Evolutionary conservation across 202 grass and related monocot genomes (phyloP).

Genomic region (Brachypodium distachyon): DNA sequence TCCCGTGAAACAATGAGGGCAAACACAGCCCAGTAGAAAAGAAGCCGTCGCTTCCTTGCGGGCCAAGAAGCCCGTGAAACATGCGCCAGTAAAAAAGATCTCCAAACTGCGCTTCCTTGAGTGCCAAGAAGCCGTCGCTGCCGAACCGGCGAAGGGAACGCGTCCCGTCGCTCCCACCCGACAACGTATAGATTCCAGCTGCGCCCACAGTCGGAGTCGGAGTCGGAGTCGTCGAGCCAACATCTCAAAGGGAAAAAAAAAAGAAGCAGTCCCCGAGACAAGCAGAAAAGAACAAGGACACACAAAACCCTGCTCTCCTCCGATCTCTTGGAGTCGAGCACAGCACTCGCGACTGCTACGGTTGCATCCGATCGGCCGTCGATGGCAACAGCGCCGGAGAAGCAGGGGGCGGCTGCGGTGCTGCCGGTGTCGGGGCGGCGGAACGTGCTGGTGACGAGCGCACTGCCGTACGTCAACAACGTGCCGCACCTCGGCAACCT

Average conservation of each 20-base stretch:
- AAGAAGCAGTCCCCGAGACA: too few species aligned
- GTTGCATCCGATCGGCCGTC: not conserved
- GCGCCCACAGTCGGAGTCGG: not conserved
- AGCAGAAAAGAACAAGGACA: not conserved
- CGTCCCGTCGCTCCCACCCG: not conserved
- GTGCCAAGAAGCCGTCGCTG: not conserved
- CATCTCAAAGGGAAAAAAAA: too few species aligned
- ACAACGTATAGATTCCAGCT: not conserved
- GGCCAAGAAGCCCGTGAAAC: too few species aligned
- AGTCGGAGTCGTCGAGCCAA: not conserved
- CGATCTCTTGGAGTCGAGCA: not conserved
- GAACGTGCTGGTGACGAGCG: constrained; percentile 86
- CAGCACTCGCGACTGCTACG: not conserved
- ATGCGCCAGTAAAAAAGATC: too few species aligned
- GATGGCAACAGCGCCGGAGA: not conserved
- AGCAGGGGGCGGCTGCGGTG: not conserved
- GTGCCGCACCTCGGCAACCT: constrained; percentile 91
- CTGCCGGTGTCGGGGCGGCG: constrained; percentile 58
- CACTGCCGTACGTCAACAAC: constrained; percentile 86
- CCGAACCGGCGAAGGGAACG: not conserved
- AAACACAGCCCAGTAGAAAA: too few species aligned
- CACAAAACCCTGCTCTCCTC: not conserved
- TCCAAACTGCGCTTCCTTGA: constrained; percentile 20
- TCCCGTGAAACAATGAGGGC: too few species aligned
- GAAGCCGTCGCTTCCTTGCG: too few species aligned